Percentiles rank a stretch among this genome's conserved stretches.
phyloP scores from a whole-genome alignment of 768 basidiomycete genomes.

The Pulveroboletus ravenelii region DNA sequence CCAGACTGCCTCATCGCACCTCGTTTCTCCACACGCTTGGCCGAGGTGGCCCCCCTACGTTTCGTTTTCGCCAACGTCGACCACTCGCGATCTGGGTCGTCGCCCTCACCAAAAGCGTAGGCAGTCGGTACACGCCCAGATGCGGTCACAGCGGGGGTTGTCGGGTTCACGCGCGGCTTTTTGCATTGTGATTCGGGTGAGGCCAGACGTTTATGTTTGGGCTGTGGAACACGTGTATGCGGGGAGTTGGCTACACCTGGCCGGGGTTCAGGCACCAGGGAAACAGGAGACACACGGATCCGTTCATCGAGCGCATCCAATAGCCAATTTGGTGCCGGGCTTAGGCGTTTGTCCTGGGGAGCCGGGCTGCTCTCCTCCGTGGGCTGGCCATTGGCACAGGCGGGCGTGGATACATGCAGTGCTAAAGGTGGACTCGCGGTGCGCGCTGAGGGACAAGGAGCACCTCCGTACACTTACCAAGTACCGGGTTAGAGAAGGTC shows the following conservation, averaged over 20 bases:
- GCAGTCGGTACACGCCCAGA: constrained; percentile 6
- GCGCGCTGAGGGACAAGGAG: constrained; percentile 5
- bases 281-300: background rate
- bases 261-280: background rate
- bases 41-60: background rate
- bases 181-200: constrained; percentile 6
- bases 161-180: background rate
- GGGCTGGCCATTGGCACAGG: background rate
- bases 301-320: constrained; percentile 2
- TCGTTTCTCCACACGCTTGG: background rate
- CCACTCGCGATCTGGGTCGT: constrained; percentile 21
- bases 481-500: background rate
- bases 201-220: constrained; percentile 2
- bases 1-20: constrained; percentile 17
- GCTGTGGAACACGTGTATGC: constrained; percentile 8
- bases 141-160: background rate
- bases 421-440: background rate
- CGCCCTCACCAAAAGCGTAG: constrained; percentile 17
- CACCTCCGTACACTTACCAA: constrained; percentile 6
- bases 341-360: background rate
- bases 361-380: background rate
- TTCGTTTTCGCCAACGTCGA: constrained; percentile 9
- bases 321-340: constrained; percentile 5
- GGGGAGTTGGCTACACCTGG: background rate
- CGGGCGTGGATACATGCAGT: background rate